phyloP scores from a whole-genome alignment of 768 basidiomycete species.

The Suillus paluster region DNA sequence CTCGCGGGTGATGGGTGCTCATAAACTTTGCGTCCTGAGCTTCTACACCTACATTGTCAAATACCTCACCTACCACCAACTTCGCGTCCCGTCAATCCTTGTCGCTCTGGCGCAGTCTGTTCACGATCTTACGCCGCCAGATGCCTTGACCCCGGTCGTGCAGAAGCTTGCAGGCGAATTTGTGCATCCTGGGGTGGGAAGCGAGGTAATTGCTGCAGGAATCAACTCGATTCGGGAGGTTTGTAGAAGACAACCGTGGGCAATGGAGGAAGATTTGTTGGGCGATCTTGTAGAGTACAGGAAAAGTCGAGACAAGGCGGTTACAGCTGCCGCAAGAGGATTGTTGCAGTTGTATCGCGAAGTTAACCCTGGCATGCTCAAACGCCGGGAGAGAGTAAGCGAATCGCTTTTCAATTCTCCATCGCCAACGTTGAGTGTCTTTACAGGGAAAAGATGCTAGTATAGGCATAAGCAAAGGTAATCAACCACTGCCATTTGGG shows the following conservation, averaged over 20 bases:
- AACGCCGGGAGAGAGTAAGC: constrained; percentile 80
- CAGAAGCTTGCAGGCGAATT: constrained; percentile 94
- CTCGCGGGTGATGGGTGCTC: constrained; percentile 88
- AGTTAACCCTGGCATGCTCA: constrained; percentile 92
- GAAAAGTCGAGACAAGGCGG: constrained; percentile 94
- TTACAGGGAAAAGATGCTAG: constrained; percentile 86
- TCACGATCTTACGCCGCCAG: constrained; percentile 94
- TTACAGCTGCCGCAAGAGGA: constrained; percentile 87
- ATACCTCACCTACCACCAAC: constrained; percentile 91
- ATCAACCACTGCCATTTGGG: constrained; percentile 80
- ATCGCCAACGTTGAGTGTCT: constrained; percentile 5
- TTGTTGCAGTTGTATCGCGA: constrained; percentile 92
- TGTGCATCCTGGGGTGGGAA: constrained; percentile 94
- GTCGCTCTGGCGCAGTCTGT: constrained; percentile 93
- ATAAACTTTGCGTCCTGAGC: constrained; percentile 90
- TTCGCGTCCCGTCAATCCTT: constrained; percentile 91
- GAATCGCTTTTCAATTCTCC: constrained; percentile 1
- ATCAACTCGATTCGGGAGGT: constrained; percentile 94
- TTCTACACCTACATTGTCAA: constrained; percentile 97
- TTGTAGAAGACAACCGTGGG: constrained; percentile 94
- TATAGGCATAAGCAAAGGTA: constrained; percentile 69
- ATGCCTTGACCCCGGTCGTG: constrained; percentile 86
- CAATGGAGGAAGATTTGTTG: constrained; percentile 93
- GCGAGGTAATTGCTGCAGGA: constrained; percentile 96
- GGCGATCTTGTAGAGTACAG: constrained; percentile 93